Percentiles rank a stretch among this genome's conserved stretches.
Conservation (phyloP, 2,329 filamentous ascomycete species). For the Hortaea sp. region DNA sequence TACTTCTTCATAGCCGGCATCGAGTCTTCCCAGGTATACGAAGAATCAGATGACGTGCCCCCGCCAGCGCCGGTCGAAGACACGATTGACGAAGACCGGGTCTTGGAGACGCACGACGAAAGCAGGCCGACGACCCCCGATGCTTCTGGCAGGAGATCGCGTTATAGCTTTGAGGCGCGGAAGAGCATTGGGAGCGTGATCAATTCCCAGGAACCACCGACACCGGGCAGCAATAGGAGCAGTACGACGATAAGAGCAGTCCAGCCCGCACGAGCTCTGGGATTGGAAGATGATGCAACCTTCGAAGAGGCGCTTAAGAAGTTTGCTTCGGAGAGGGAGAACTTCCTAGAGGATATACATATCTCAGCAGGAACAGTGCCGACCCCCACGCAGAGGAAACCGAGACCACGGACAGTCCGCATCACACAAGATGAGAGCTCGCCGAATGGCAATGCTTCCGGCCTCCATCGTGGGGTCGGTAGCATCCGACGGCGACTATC, state of each 20-base stretch:
- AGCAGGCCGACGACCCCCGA: conserved; percentile 38
- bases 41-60: conserved; percentile 25
- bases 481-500: conserved; percentile 90
- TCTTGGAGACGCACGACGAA: conserved; percentile 45
- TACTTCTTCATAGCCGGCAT: conserved; percentile 56
- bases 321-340: conserved; percentile 90
- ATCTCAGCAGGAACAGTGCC: conserved; percentile 72
- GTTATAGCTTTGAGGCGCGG: conserved; percentile 37
- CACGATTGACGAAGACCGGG: conserved; percentile 52
- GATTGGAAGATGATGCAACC: conserved; percentile 60
- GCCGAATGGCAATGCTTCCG: conserved; percentile 25
- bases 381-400: conserved; percentile 35
- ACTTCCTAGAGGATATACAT: conserved; percentile 83
- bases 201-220: conserved; percentile 32
- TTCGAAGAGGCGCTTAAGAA: conserved; percentile 90
- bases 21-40: conserved; percentile 42
- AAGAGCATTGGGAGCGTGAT: conserved; percentile 44
- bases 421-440: conserved; percentile 60
- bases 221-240: conserved; percentile 52
- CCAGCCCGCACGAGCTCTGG: conserved; percentile 24
- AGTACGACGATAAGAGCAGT: conserved; percentile 51
- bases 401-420: conserved; percentile 70
- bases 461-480: conserved; percentile 55
- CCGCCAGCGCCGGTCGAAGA: conserved; percentile 35
- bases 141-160: conserved; percentile 26